Percentiles rank a stretch among this genome's conserved stretches.
phyloP scores from a whole-genome alignment of 208 protist species.

The Acanthamoeba rhysodes region DNA sequence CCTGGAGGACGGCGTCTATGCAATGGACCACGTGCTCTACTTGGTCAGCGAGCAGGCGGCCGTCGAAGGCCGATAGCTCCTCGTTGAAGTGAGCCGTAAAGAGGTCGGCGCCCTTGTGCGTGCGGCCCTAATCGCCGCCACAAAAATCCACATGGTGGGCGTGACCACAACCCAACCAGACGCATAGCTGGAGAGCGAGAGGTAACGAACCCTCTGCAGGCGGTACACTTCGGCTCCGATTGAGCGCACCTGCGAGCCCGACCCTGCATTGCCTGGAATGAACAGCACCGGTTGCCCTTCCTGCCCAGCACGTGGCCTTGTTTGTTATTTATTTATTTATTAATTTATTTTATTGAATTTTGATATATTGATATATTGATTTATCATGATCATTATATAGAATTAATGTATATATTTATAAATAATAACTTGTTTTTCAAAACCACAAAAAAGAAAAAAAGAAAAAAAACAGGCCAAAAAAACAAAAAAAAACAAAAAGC shows the following conservation, averaged over 20 bases:
- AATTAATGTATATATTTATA: too few species aligned
- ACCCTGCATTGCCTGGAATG: conserved; percentile 71
- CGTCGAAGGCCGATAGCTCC: conserved; percentile 72
- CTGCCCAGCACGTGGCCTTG: neutral
- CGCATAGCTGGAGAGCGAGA: too few species aligned
- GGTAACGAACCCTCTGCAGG: neutral
- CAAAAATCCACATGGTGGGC: too few species aligned
- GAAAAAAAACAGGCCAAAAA: too few species aligned
- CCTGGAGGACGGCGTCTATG: conserved; percentile 46
- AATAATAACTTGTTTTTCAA: too few species aligned
- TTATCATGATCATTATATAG: too few species aligned
- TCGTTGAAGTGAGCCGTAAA: conserved; percentile 72
- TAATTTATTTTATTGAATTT: too few species aligned
- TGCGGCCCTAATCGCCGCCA: too few species aligned
- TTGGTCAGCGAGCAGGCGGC: conserved; percentile 35
- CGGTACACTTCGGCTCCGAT: neutral
- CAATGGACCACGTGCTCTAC: conserved; percentile 33
- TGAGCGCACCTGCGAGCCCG: conserved; percentile 42
- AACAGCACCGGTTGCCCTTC: conserved; percentile 71
- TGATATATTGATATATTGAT: too few species aligned
- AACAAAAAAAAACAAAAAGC: too few species aligned
- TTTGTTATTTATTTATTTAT: neutral
- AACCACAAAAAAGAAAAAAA: too few species aligned
- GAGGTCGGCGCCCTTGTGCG: conserved; percentile 33
- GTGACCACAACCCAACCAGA: too few species aligned